Conservation (phyloP, 2,329 filamentous ascomycete species). For the Fusarium coicis region DNA sequence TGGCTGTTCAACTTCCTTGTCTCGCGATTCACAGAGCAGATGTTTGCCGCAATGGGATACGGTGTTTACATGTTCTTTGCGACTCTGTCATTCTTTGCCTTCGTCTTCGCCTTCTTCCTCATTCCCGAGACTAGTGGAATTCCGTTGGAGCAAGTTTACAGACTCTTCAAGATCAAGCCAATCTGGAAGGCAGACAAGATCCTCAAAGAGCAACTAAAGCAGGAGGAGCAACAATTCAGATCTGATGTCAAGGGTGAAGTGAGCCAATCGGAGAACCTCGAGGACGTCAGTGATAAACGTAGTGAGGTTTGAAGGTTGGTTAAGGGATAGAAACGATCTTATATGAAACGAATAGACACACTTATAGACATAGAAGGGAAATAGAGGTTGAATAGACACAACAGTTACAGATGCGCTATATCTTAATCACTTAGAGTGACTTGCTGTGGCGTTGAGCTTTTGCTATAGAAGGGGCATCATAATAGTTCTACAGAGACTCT, state of each 20-base stretch:
- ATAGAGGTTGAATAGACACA: too few species aligned
- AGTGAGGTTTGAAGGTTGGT: too few species aligned
- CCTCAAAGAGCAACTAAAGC: slow-evolving; percentile 30
- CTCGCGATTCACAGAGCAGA: slow-evolving; percentile 50
- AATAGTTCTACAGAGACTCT: too few species aligned
- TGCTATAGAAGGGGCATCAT: too few species aligned
- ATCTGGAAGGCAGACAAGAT: slow-evolving; percentile 39
- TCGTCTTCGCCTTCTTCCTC: slow-evolving; percentile 62
- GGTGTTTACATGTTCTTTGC: slow-evolving; percentile 68
- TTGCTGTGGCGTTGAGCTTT: too few species aligned
- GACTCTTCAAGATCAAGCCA: slow-evolving; percentile 54
- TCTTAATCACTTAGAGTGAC: too few species aligned
- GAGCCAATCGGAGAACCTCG: slow-evolving; percentile 11
- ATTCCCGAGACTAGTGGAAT: slow-evolving; percentile 65
- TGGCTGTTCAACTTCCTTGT: slow-evolving; percentile 69
- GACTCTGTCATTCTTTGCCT: slow-evolving; percentile 57
- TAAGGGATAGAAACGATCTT: too few species aligned
- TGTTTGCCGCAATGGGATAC: slow-evolving; percentile 57
- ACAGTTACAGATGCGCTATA: too few species aligned
- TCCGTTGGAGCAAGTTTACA: slow-evolving; percentile 62
- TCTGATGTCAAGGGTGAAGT: slow-evolving; percentile 33
- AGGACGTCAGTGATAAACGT: background rate
- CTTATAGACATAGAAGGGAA: too few species aligned
- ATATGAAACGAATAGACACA: too few species aligned
- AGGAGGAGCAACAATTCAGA: slow-evolving; percentile 37